Conservation (phyloP, 1,284 basidiomycete species). For the Ceraceosorus bombacis region DNA sequence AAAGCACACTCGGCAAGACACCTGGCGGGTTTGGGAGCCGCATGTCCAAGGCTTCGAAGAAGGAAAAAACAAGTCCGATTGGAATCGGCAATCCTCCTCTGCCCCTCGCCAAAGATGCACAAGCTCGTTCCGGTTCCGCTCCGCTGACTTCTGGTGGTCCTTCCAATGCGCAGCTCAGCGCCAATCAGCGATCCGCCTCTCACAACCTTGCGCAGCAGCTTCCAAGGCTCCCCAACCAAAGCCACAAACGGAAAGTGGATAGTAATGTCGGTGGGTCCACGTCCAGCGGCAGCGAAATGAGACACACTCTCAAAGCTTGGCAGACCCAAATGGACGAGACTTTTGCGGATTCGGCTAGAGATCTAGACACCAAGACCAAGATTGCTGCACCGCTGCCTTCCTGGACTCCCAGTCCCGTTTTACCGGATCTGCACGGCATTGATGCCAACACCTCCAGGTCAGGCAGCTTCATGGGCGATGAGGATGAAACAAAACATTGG, state of each 20-base stretch:
- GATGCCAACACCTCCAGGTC: slow-evolving; percentile 13
- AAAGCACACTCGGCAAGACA: too few relatives aligned
- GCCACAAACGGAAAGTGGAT: background rate
- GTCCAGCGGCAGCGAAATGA: slow-evolving; percentile 15
- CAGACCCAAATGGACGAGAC: slow-evolving; percentile 33
- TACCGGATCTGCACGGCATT: slow-evolving; percentile 20
- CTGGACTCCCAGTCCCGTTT: slow-evolving; percentile 29
- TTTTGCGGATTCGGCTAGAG: slow-evolving; percentile 19
- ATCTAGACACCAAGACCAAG: slow-evolving; percentile 17
- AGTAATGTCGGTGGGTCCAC: background rate
- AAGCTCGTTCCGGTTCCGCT: too few relatives aligned
- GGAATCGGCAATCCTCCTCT: background rate
- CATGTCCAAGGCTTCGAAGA: background rate
- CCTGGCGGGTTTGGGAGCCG: too few relatives aligned
- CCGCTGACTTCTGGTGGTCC: too few relatives aligned
- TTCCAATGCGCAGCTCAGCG: too few relatives aligned
- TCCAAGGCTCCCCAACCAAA: background rate
- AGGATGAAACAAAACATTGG: slow-evolving; percentile 11
- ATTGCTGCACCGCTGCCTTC: slow-evolving; percentile 12
- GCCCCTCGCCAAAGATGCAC: background rate
- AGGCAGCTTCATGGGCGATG: slow-evolving; percentile 31
- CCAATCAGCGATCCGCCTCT: too few relatives aligned
- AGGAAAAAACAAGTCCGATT: background rate
- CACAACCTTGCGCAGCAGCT: too few relatives aligned
- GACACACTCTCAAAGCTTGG: slow-evolving; percentile 24